Evolutionary conservation across 78 protist species (phyloP), one percentile per base, ranked within the genome.

Genomic region (Dictyostelium discoideum): DNA sequence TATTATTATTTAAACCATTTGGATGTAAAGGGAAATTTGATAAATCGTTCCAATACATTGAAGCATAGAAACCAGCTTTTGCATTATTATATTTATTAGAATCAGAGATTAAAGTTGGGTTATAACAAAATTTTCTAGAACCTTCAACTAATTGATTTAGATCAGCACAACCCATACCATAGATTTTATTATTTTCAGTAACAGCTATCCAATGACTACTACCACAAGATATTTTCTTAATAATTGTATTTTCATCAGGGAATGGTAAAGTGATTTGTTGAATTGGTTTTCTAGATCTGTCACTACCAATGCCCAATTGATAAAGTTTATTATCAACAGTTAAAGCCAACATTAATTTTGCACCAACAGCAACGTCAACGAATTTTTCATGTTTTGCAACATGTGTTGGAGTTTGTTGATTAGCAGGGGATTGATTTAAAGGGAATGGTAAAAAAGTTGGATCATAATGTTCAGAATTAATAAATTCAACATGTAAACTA

Each of bases 231-330:
- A 85, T 44, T 40, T 20, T 63, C 6, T 16, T 39, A 7, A 85
- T 69, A 46, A 40, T 26, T 1, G 37, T 9, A 2, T 63, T 54
- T 63, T 14, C 67, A 44, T 80, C 40, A 1, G 22, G 46, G 9
- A 2, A 2, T 22, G 78, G 74, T 63, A 39, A 29, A 26, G 7
- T n/a, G 18, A 39, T 1, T 65, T 37, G 24, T 20, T 84, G 26
- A 7, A 63, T 11, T 32, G 18, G n/a, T 24, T 54, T 44, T 16
- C 39, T 74, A 3, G 37, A 54, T 26, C 11, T 13, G 65, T 39
- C 78, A 40, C 79, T 63, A 22, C 90, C 90, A 44, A 3, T 4
- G n/a, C 90, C 90, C 2, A 85, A 11, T 85, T 85, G 90, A 69
- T 85, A 69, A 11, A 85, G 44, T 69, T 42, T 40, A 26, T 44